Conservation (phyloP, 2,329 filamentous ascomycete species). For the Zymoseptoria brevis region DNA sequence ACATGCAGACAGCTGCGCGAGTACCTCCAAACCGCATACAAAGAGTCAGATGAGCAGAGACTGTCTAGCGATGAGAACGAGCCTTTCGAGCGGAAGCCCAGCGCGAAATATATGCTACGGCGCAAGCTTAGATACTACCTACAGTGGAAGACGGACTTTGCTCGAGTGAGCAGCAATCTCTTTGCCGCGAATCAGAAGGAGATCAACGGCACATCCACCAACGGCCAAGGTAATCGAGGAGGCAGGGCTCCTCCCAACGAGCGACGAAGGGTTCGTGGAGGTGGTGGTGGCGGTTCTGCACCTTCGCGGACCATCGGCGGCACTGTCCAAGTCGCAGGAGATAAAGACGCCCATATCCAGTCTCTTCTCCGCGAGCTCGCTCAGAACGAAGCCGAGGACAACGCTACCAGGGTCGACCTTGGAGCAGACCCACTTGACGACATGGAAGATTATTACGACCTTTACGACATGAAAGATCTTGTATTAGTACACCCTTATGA, state of each 20-base stretch:
- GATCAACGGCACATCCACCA: conserved; percentile 54
- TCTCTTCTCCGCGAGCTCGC: conserved; percentile 75
- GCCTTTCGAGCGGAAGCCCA: conserved; percentile 44
- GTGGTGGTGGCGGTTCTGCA: conserved; percentile 52
- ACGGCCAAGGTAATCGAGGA: conserved; percentile 42
- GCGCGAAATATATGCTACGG: conserved; percentile 82
- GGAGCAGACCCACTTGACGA: conserved; percentile 73
- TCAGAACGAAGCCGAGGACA: conserved; percentile 61
- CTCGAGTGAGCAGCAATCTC: conserved; percentile 69
- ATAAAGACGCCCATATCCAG: conserved; percentile 74
- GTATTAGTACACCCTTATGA: conserved; percentile 89
- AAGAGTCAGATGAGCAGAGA: conserved; percentile 24
- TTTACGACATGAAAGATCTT: conserved; percentile 85
- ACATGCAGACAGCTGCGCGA: conserved; percentile 85
- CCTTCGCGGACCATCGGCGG: conserved; percentile 62
- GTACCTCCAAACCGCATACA: conserved; percentile 82
- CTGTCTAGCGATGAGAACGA: conserved; percentile 45
- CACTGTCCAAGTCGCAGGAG: conserved; percentile 68
- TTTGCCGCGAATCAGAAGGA: conserved; percentile 75
- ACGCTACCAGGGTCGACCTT: conserved; percentile 62
- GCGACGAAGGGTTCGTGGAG: conserved; percentile 73
- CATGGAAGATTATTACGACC: conserved; percentile 85
- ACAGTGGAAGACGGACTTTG: conserved; percentile 82
- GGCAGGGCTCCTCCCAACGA: conserved; percentile 72
- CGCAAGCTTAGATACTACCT: conserved; percentile 79